Evolutionary conservation across 495 filamentous ascomycete species (phyloP).

Genomic region (Polyplosphaeria fusca): DNA sequence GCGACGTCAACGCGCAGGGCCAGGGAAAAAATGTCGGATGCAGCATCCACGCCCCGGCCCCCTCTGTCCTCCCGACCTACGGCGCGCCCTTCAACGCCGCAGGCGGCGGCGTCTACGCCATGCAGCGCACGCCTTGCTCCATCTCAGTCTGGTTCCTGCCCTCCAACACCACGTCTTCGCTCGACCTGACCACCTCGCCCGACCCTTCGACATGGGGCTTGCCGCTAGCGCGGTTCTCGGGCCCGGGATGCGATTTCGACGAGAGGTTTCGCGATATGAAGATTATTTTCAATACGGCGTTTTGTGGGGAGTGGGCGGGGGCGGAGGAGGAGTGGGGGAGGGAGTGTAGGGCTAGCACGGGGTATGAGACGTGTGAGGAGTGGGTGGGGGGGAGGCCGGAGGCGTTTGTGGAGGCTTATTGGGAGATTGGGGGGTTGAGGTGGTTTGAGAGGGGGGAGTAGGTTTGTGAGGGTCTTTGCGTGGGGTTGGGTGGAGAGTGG

Average conservation of each 20-base stretch:
- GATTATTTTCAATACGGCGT: slow-evolving; percentile 66
- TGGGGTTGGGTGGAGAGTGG: too few species aligned
- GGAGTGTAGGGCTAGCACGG: slow-evolving; percentile 22
- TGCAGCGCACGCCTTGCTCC: slow-evolving; percentile 23
- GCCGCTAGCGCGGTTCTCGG: slow-evolving; percentile 47
- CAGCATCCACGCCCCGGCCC: slow-evolving; percentile 21
- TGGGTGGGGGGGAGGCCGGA: slow-evolving; percentile 37
- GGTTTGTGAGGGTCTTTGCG: too few species aligned
- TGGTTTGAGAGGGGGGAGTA: slow-evolving; percentile 21
- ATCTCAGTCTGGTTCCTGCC: slow-evolving; percentile 34
- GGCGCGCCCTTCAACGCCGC: slow-evolving; percentile 43
- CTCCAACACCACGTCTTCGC: background rate
- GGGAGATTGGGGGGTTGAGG: slow-evolving; percentile 28
- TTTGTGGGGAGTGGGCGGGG: slow-evolving; percentile 64
- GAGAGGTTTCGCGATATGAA: slow-evolving; percentile 60
- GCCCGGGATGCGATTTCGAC: slow-evolving; percentile 57
- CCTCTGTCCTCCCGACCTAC: slow-evolving; percentile 42
- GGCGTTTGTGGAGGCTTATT: slow-evolving; percentile 37
- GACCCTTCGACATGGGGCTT: slow-evolving; percentile 26
- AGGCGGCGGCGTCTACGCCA: slow-evolving; percentile 37
- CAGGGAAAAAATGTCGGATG: slow-evolving; percentile 34
- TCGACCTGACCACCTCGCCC: background rate
- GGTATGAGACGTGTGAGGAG: slow-evolving; percentile 32
- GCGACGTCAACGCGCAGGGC: slow-evolving; percentile 30
- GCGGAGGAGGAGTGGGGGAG: slow-evolving; percentile 13